A percentile compares a stretch with the other conserved stretches of the same genome.
These are phyloP conservation scores for Gracilaria caudata DNA, from an alignment of 23 red algal species.

Conservation along the genomic window DNA sequence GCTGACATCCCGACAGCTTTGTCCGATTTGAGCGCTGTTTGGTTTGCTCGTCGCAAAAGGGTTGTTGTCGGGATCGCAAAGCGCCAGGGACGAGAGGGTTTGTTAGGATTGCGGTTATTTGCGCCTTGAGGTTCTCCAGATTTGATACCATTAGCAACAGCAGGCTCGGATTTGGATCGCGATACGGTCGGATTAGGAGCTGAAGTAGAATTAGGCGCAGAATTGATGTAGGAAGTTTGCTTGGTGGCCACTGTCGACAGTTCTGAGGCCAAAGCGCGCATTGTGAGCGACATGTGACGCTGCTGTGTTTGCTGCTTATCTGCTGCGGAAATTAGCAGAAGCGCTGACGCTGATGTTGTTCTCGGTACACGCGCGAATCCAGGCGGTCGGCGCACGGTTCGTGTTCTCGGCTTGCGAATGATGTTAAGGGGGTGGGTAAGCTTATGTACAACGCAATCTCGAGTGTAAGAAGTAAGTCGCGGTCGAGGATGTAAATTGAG, in stretches of 20 bases:
- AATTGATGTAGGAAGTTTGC: background rate
- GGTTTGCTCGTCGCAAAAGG: conserved; percentile 12
- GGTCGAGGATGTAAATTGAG: conserved; percentile 36
- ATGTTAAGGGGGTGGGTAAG: conserved; percentile 42
- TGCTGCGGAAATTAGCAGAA: conserved; percentile 60
- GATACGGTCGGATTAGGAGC: background rate
- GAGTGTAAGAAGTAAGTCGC: conserved; percentile 13
- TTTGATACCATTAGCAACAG: conserved; percentile 21
- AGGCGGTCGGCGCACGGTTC: conserved; percentile 17
- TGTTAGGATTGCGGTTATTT: conserved; percentile 2
- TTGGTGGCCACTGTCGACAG: conserved; percentile 2
- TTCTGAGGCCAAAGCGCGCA: conserved; percentile 13
- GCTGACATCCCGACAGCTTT: conserved; percentile 5
- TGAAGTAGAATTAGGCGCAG: conserved; percentile 15
- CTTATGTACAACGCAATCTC: conserved; percentile 41
- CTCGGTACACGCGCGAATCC: background rate
- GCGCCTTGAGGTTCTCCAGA: background rate
- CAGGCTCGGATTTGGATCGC: conserved; percentile 4
- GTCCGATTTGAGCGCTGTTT: conserved; percentile 12
- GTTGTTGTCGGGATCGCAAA: background rate
- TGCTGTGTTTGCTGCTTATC: conserved; percentile 53
- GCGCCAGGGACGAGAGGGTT: background rate
- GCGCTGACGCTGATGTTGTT: conserved; percentile 24
- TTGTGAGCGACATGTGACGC: conserved; percentile 9
- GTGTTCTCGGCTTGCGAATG: conserved; percentile 42